Conservation (phyloP, 2,329 filamentous ascomycete genomes). For the Aspergillus sp. region DNA sequence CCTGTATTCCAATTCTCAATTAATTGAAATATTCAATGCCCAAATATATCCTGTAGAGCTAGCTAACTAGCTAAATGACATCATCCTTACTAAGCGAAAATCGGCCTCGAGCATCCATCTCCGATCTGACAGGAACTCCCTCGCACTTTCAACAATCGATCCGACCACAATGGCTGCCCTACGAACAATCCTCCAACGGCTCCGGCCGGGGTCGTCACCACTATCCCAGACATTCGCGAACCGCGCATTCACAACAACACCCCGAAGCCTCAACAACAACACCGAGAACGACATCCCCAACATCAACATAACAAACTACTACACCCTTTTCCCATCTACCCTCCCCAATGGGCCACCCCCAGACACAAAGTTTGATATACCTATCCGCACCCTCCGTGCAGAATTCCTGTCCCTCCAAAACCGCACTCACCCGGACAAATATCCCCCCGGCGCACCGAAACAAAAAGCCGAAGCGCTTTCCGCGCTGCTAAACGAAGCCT, state of each 20-base stretch:
- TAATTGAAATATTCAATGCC: too few relatives aligned
- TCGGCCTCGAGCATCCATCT: too few relatives aligned
- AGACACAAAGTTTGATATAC: conserved; percentile 64
- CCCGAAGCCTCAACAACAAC: conserved; percentile 3
- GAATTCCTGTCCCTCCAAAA: conserved; percentile 83
- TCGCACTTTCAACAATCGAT: not conserved
- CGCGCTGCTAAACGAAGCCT: conserved; percentile 82
- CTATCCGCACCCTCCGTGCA: conserved; percentile 61
- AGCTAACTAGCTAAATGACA: not conserved
- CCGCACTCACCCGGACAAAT: conserved; percentile 45
- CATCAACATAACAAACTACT: conserved; percentile 56
- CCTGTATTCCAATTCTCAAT: too few relatives aligned
- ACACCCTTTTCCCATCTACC: conserved; percentile 79
- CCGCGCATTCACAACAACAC: conserved; percentile 1
- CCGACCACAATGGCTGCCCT: not conserved
- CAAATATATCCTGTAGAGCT: not conserved
- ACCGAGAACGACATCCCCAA: conserved; percentile 8
- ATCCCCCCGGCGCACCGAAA: conserved; percentile 41
- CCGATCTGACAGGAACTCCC: too few relatives aligned
- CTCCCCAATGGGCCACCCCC: conserved; percentile 74
- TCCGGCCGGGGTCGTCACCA: too few relatives aligned
- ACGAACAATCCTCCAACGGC: not conserved
- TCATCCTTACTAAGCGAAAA: not conserved
- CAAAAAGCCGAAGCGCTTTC: conserved; percentile 68
- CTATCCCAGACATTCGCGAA: not conserved